These are phyloP conservation scores for Pseudogymnoascus sp. DNA, from an alignment of 2,329 filamentous ascomycete genomes.

Conservation along the genomic window DNA sequence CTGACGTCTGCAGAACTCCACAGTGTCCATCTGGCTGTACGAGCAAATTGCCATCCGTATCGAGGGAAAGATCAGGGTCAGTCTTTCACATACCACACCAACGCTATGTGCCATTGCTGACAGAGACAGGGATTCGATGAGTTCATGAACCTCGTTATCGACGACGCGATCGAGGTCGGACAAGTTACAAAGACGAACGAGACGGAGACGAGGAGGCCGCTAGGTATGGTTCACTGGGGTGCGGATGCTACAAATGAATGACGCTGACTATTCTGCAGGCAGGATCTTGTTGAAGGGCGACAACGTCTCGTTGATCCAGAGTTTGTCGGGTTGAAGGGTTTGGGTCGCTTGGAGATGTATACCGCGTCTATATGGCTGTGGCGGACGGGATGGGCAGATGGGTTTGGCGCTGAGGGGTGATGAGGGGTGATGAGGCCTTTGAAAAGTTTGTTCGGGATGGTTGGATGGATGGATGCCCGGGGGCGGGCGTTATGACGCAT, in stretches of 20 bases:
- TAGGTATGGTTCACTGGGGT: slow-evolving; percentile 54
- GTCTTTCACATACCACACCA: slow-evolving; percentile 25
- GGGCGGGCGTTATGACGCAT: background rate
- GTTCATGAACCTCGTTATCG: slow-evolving; percentile 97
- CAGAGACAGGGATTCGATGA: slow-evolving; percentile 79
- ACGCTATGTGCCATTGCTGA: background rate
- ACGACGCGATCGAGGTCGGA: slow-evolving; percentile 89
- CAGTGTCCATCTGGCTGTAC: slow-evolving; percentile 92
- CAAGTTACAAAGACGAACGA: slow-evolving; percentile 72
- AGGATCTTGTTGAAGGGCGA: slow-evolving; percentile 61
- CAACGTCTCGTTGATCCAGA: slow-evolving; percentile 54
- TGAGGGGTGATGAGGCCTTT: background rate
- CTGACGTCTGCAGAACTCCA: slow-evolving; percentile 44
- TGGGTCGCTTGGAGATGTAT: background rate
- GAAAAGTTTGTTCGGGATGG: background rate
- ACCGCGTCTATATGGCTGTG: background rate
- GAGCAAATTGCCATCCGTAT: slow-evolving; percentile 92
- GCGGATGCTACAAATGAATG: background rate
- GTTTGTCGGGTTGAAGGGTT: slow-evolving; percentile 27
- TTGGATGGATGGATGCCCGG: background rate
- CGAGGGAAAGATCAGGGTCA: slow-evolving; percentile 88
- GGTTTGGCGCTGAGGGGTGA: background rate
- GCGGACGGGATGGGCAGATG: background rate
- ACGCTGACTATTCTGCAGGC: slow-evolving; percentile 31
- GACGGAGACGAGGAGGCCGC: slow-evolving; percentile 60